Percentiles rank a stretch among this genome's conserved stretches.
Conservation (phyloP, 1,284 basidiomycete species). For the Moesziomyces antarcticus region DNA sequence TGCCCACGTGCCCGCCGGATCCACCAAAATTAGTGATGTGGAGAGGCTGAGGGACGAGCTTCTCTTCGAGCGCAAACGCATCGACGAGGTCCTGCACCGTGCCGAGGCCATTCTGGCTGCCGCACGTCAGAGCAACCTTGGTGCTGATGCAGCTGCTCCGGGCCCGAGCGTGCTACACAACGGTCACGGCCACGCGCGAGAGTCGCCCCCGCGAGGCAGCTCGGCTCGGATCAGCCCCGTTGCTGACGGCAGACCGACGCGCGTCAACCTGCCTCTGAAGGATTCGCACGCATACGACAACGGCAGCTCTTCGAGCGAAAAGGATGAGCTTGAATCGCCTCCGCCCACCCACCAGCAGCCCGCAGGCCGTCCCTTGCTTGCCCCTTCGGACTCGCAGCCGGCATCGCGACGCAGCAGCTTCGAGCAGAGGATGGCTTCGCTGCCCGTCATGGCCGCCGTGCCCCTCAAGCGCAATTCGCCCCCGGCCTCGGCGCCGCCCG, state of each 20-base stretch:
- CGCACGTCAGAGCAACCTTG: slow-evolving; percentile 23
- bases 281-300: slow-evolving; percentile 27
- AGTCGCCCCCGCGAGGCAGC: slow-evolving; percentile 19
- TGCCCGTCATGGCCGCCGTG: slow-evolving; percentile 51
- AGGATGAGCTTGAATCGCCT: slow-evolving; percentile 45
- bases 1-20: slow-evolving; percentile 3
- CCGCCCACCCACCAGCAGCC: slow-evolving; percentile 24
- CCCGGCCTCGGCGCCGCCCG: slow-evolving; percentile 16
- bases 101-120: slow-evolving; percentile 52
- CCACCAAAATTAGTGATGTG: slow-evolving; percentile 45
- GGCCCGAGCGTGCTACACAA: slow-evolving; percentile 22
- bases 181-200: slow-evolving; percentile 19
- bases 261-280: slow-evolving; percentile 8
- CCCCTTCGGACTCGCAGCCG: slow-evolving; percentile 15
- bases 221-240: slow-evolving; percentile 27
- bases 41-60: slow-evolving; percentile 60
- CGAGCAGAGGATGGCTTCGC: slow-evolving; percentile 51
- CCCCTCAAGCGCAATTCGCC: slow-evolving; percentile 50
- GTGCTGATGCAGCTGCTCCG: slow-evolving; percentile 12
- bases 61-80: slow-evolving; percentile 50
- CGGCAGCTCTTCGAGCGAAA: slow-evolving; percentile 44
- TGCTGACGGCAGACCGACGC: slow-evolving; percentile 2
- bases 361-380: slow-evolving; percentile 8
- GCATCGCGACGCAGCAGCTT: slow-evolving; percentile 49
- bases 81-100: slow-evolving; percentile 56